Percentiles rank a stretch among this genome's conserved stretches.
phyloP scores from a whole-genome alignment of 352 stramenopile genomes.

The Globisporangium parvum region DNA sequence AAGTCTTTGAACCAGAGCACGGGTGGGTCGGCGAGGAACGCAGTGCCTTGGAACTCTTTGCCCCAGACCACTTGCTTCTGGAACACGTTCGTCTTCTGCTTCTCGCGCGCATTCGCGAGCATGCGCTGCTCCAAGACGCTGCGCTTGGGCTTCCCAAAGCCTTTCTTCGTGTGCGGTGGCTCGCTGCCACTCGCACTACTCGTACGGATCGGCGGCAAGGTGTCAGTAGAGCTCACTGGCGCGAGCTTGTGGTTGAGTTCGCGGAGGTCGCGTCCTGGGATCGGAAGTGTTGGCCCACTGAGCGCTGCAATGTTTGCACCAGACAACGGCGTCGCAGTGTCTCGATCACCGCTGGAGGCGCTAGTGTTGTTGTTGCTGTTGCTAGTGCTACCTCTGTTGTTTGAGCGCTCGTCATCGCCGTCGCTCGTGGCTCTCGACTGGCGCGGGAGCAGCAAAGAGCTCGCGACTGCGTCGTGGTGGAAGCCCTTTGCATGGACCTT shows the following conservation, averaged over 20 bases:
- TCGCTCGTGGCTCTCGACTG: not conserved
- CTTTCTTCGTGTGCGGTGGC: constrained; percentile 15
- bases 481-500: constrained; percentile 35
- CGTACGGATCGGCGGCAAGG: constrained; percentile 1
- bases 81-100: constrained; percentile 52
- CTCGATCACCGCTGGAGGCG: not conserved
- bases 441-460: constrained; percentile 24
- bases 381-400: no score
- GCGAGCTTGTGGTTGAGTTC: constrained; percentile 27
- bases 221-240: constrained; percentile 1
- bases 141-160: constrained; percentile 30
- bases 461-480: constrained; percentile 20
- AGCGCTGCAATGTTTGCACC: not conserved
- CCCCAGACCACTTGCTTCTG: constrained; percentile 74
- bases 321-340: not conserved
- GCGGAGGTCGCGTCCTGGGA: constrained; percentile 24
- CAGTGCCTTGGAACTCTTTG: constrained; percentile 68
- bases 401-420: no score
- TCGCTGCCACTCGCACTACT: not conserved
- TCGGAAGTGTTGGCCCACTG: constrained; percentile 12
- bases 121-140: constrained; percentile 67
- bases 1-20: constrained; percentile 90
- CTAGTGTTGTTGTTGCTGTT: constrained; percentile 8
- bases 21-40: constrained; percentile 77
- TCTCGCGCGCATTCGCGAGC: constrained; percentile 29